Conservation (phyloP, 2,329 filamentous ascomycete genomes). For the Cladophialophora psammophila region DNA sequence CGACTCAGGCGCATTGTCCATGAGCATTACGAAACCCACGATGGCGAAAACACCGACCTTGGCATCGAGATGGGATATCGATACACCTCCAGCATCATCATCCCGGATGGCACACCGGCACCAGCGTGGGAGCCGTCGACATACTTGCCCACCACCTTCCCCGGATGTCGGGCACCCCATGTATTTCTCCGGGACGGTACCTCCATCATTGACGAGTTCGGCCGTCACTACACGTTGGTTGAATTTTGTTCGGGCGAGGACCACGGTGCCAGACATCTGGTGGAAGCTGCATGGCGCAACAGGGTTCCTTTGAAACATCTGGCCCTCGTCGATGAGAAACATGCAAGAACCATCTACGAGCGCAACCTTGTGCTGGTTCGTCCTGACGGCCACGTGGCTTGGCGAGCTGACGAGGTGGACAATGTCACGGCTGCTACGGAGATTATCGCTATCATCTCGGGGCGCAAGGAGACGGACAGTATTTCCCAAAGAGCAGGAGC, state of each 20-base stretch:
- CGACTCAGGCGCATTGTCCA: neutral
- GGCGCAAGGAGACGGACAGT: too few relatives aligned
- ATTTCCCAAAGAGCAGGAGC: too few relatives aligned
- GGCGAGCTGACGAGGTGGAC: neutral
- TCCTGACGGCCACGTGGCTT: conserved; percentile 9
- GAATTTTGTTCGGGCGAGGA: neutral
- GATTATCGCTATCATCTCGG: too few relatives aligned
- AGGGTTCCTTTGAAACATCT: conserved; percentile 4
- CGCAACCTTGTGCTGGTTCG: neutral
- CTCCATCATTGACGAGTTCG: neutral
- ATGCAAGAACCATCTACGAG: neutral
- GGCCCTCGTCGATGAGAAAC: neutral
- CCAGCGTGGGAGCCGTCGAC: neutral
- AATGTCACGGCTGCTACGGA: too few relatives aligned
- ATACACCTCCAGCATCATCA: conserved; percentile 30
- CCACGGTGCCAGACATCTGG: neutral
- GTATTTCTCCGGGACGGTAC: conserved; percentile 4
- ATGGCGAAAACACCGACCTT: conserved; percentile 27
- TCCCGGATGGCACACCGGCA: conserved; percentile 13
- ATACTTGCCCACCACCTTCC: neutral
- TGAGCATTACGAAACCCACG: conserved; percentile 15
- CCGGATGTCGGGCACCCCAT: neutral
- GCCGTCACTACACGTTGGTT: conserved; percentile 11
- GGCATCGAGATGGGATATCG: conserved; percentile 40
- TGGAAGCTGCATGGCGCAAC: neutral